Evolutionary conservation across 2,329 filamentous ascomycete species (phyloP), one percentile per base, ranked within the genome.

Genomic region (Madurella mycetomatis): DNA sequence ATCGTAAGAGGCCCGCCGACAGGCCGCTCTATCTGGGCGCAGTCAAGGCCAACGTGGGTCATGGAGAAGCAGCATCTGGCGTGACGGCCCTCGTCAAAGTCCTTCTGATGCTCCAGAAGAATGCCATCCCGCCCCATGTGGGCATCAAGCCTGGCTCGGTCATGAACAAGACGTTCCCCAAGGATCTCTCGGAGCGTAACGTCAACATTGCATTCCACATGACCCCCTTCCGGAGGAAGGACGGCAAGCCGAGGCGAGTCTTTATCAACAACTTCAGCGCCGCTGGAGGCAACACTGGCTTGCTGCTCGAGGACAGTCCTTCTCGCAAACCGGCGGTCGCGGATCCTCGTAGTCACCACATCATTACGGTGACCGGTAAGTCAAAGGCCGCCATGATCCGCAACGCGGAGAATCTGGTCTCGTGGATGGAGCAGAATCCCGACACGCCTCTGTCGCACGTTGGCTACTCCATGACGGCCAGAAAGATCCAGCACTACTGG

Each of bases 251-350:
- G 2, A 71, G 77, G 30, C 69, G 73, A 5, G 70, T 79, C 9
- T 80, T 81, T 55, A 68, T 87, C 58, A 89, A 89, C 72, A 87
- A 87, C 70, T 88, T 87, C 65, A 82, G 81, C 58, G 86, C 86
- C 7, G 84, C 86, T 50, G 86, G 86, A 60, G 86, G 86, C 34
- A 90, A 90, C 69, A 87, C 85, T 1, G 81, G 83, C 15, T 67
- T 88, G 19, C 67, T 89, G 7, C 63, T 89, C 1, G 82, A 88
- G 64, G 85, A 88, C 57, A 80, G 74, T 0, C 82, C 82, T 2
- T 63, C 62, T 54, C 64, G 63, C 12, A 63, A 61, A 11, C 61
- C 59, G 13, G 61, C 65, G 12, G 63, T 59, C 11, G 54, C 60
- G 2, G 83, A 87, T 58, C 72, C 80, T 8, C 78, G 85, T 17